phyloP scores from a whole-genome alignment of 805 yeast genomes.

The Allodekkera sacchari region DNA sequence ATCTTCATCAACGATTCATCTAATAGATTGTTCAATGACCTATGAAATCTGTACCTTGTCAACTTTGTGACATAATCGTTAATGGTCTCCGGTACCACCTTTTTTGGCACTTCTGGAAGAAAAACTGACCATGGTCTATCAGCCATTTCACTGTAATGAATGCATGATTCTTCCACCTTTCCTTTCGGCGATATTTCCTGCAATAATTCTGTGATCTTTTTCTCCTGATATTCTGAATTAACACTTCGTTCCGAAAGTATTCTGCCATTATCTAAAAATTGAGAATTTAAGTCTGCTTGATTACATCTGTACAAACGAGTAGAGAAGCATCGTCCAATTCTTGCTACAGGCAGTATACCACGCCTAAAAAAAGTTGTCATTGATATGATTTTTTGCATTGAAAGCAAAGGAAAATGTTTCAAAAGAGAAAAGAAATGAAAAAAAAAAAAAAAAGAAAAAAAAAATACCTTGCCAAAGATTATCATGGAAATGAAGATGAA shows the following conservation, averaged over 20 bases:
- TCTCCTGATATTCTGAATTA: too few relatives aligned
- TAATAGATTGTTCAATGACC: constrained; percentile 6
- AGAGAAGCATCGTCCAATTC: too few relatives aligned
- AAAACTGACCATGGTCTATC: constrained; percentile 10
- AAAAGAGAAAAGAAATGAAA: too few relatives aligned
- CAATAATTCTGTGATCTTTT: constrained; percentile 14
- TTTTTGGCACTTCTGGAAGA: constrained; percentile 13
- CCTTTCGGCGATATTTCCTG: constrained; percentile 9
- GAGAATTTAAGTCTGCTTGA: too few relatives aligned
- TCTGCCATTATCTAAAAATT: too few relatives aligned
- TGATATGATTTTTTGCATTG: too few relatives aligned
- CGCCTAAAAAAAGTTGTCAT: too few relatives aligned
- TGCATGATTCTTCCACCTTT: constrained; percentile 11
- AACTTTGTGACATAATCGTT: constrained; percentile 13
- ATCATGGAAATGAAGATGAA: too few relatives aligned
- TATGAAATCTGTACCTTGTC: constrained; percentile 13
- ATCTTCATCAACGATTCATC: constrained; percentile 9
- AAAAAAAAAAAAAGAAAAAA: constrained; percentile 1
- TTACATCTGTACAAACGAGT: too few relatives aligned
- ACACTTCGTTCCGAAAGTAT: too few relatives aligned
- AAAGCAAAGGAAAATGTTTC: too few relatives aligned
- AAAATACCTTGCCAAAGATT: neutral
- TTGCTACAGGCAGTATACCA: too few relatives aligned
- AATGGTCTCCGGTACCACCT: constrained; percentile 5
- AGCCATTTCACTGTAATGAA: constrained; percentile 14